Evolutionary conservation across 2,329 filamentous ascomycete genomes (phyloP).

Genomic region (Colletotrichum sp.): DNA sequence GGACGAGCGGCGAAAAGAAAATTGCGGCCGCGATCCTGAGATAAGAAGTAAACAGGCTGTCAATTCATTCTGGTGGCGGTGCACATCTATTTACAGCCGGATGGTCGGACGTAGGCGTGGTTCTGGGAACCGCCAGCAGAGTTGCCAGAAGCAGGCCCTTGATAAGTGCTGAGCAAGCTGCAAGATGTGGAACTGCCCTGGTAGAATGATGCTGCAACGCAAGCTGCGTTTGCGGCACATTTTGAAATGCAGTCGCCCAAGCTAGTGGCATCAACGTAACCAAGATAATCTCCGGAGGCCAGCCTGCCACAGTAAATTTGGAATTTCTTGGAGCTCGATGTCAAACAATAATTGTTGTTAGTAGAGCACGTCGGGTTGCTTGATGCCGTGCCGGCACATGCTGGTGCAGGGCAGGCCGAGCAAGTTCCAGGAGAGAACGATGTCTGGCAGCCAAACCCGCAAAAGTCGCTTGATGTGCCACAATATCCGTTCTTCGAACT

Average conservation of each 20-base stretch:
- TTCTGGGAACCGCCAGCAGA: slow-evolving; percentile 5
- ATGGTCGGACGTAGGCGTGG: background rate
- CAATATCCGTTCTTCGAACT: slow-evolving; percentile 22
- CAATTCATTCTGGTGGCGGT: background rate
- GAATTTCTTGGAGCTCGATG: slow-evolving; percentile 6
- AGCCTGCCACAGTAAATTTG: slow-evolving; percentile 10
- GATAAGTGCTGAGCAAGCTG: background rate
- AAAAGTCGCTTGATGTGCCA: slow-evolving; percentile 21
- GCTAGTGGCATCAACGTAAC: background rate
- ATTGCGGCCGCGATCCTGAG: background rate
- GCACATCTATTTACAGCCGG: background rate
- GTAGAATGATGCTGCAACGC: slow-evolving; percentile 8
- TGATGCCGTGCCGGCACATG: background rate
- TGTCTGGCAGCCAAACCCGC: slow-evolving; percentile 16
- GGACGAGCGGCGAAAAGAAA: background rate
- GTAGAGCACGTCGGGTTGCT: background rate
- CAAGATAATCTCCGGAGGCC: background rate
- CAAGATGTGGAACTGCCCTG: background rate
- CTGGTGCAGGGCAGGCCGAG: background rate
- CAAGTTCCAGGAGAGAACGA: slow-evolving; percentile 1
- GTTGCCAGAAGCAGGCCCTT: background rate
- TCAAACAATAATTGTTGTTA: slow-evolving; percentile 3
- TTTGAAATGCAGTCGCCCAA: slow-evolving; percentile 12
- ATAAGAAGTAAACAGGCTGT: background rate
- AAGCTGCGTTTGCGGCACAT: background rate